Percentiles rank a stretch among this genome's conserved stretches.
Evolutionary conservation across 345 rosid species (phyloP).

Genomic region (Alliaria petiolata): DNA sequence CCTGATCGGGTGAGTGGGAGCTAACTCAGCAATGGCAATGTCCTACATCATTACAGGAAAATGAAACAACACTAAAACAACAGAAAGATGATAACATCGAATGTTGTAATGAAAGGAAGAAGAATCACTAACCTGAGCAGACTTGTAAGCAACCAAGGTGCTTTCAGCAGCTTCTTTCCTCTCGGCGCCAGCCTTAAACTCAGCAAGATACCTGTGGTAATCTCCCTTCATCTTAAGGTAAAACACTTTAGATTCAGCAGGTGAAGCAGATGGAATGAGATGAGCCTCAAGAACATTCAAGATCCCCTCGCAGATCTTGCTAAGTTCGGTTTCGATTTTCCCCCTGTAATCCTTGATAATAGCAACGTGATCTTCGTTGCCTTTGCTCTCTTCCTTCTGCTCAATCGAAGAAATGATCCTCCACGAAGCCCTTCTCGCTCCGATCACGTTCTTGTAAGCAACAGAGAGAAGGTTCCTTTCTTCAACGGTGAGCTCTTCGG

Average conservation of each 20-base stretch:
- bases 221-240: conserved; percentile 98
- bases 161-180: conserved; percentile 99
- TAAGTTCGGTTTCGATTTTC: conserved; percentile 79
- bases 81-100: background rate
- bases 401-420: conserved; percentile 97
- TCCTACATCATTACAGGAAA: conserved; percentile 42
- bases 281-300: conserved; percentile 82
- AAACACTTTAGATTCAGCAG: conserved; percentile 94
- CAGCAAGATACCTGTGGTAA: conserved; percentile 94
- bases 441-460: conserved; percentile 96
- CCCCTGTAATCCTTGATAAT: conserved; percentile 89
- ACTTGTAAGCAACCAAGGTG: conserved; percentile 93
- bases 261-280: conserved; percentile 79
- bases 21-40: conserved; percentile 80
- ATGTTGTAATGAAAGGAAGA: background rate
- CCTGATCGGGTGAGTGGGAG: conserved; percentile 97
- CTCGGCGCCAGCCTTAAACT: conserved; percentile 90
- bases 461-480: conserved; percentile 97
- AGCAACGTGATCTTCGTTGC: conserved; percentile 80
- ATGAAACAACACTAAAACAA: background rate
- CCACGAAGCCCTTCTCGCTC: conserved; percentile 98
- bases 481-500: conserved; percentile 85
- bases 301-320: conserved; percentile 95
- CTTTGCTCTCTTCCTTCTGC: conserved; percentile 99
- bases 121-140: conserved; percentile 66